Conservation (phyloP, 768 basidiomycete genomes). For the Gelatoporia subvermispora region DNA sequence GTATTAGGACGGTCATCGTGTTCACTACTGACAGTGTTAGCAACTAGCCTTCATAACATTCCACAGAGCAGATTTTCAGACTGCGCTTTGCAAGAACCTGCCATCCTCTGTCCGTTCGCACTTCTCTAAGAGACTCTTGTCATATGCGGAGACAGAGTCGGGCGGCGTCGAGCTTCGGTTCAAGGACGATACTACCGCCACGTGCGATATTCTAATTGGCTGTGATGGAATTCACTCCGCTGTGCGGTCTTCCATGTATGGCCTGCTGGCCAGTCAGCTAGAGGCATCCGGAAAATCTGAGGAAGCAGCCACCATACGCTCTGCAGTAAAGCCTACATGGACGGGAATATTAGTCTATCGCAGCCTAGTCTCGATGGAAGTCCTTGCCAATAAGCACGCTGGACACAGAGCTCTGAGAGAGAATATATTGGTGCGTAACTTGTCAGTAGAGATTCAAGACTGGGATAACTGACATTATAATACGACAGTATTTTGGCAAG, state of each 20-base stretch:
- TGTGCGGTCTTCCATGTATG: constrained; percentile 17
- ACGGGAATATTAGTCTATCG: constrained; percentile 39
- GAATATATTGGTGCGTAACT: constrained; percentile 18
- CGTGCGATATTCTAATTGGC: constrained; percentile 22
- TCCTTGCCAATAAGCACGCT: constrained; percentile 22
- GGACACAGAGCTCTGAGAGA: constrained; percentile 17
- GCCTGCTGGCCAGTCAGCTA: constrained; percentile 3
- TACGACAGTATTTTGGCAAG: constrained; percentile 21
- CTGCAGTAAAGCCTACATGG: constrained; percentile 29
- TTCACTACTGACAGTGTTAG: neutral
- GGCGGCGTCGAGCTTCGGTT: constrained; percentile 18
- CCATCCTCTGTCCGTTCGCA: constrained; percentile 18
- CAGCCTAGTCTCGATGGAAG: constrained; percentile 29
- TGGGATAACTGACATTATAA: neutral
- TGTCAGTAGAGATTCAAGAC: constrained; percentile 9
- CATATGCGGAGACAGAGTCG: constrained; percentile 14
- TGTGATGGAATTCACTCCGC: constrained; percentile 24
- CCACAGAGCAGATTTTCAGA: constrained; percentile 25
- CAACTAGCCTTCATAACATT: constrained; percentile 4
- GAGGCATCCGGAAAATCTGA: constrained; percentile 1
- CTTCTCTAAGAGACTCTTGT: constrained; percentile 27
- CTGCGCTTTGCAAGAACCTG: constrained; percentile 17
- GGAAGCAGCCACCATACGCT: constrained; percentile 3
- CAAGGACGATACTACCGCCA: constrained; percentile 16
- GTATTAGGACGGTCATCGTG: neutral